Percentiles rank a stretch among this genome's conserved stretches.
phyloP scores from a whole-genome alignment of 768 basidiomycete genomes.

The Pisolithus marmoratus region DNA sequence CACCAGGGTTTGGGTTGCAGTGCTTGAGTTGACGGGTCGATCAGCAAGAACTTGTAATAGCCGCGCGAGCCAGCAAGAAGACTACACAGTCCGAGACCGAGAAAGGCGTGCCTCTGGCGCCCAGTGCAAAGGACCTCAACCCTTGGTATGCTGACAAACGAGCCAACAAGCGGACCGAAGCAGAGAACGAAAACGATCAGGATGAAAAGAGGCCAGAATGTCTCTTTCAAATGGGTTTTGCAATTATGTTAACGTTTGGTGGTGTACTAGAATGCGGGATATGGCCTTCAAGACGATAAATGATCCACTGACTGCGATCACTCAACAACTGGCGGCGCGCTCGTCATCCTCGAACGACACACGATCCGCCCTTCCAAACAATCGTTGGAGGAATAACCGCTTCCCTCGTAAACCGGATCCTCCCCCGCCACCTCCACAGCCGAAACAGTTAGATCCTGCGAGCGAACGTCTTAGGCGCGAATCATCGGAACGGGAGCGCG shows the following conservation, averaged over 20 bases:
- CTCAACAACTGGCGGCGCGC: conserved; percentile 51
- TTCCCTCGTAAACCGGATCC: conserved; percentile 5
- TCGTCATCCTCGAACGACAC: conserved; percentile 19
- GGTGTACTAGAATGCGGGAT: conserved; percentile 49
- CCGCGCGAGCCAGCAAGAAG: conserved; percentile 48
- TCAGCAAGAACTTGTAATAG: conserved; percentile 41
- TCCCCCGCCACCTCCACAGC: conserved; percentile 1
- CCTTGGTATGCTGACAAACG: conserved; percentile 63
- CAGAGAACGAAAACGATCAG: conserved; percentile 24
- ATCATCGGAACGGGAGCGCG: conserved; percentile 68
- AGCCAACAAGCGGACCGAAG: conserved; percentile 11
- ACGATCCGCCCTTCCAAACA: conserved; percentile 12
- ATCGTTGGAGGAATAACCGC: conserved; percentile 11
- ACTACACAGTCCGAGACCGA: conserved; percentile 48
- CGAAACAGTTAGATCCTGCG: conserved; percentile 36
- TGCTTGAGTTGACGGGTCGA: conserved; percentile 3
- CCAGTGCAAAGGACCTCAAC: conserved; percentile 67
- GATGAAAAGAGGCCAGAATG: conserved; percentile 33
- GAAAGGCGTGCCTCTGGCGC: conserved; percentile 68
- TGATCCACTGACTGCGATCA: conserved; percentile 74
- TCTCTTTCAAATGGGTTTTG: too few species aligned
- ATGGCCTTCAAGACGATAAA: conserved; percentile 53
- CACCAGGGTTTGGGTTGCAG: background rate
- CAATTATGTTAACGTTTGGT: too few species aligned
- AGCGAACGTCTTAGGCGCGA: conserved; percentile 62